Conservation (phyloP, 2,329 filamentous ascomycete species). For the Aspergillus glaucus region DNA sequence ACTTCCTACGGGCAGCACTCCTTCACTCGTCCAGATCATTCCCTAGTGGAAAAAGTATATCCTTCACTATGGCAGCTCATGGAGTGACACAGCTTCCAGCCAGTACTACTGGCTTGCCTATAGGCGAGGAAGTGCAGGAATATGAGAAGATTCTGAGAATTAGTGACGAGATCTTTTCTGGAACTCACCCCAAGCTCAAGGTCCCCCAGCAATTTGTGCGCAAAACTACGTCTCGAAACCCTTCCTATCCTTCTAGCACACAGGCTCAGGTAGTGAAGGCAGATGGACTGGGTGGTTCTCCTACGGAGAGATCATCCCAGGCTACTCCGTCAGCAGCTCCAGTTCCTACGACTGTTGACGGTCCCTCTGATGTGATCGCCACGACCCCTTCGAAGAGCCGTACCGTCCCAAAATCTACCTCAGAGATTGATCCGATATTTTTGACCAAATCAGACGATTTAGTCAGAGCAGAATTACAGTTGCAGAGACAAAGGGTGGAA, state of each 20-base stretch:
- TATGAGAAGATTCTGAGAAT: slow-evolving; percentile 77
- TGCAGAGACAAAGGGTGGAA: slow-evolving; percentile 78
- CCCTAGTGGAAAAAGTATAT: neutral
- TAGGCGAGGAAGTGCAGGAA: slow-evolving; percentile 56
- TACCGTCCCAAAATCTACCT: slow-evolving; percentile 45
- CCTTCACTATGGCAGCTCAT: slow-evolving; percentile 26
- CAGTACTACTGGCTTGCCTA: slow-evolving; percentile 22
- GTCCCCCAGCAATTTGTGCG: slow-evolving; percentile 49
- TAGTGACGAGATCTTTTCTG: slow-evolving; percentile 72
- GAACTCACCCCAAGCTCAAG: slow-evolving; percentile 56
- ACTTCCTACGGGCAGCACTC: neutral
- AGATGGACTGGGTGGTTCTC: slow-evolving; percentile 12
- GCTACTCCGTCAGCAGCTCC: slow-evolving; percentile 13
- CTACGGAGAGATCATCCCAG: slow-evolving; percentile 12
- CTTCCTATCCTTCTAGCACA: slow-evolving; percentile 25
- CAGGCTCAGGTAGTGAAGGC: slow-evolving; percentile 23
- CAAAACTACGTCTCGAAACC: slow-evolving; percentile 30
- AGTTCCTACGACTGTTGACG: slow-evolving; percentile 14
- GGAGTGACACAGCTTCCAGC: slow-evolving; percentile 26
- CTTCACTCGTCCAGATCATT: neutral
- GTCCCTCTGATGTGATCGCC: slow-evolving; percentile 14
- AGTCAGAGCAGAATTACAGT: slow-evolving; percentile 71
- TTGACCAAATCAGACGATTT: slow-evolving; percentile 81
- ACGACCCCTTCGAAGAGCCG: slow-evolving; percentile 26
- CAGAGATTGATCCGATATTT: slow-evolving; percentile 74